A percentile compares a stretch with the other conserved stretches of the same genome.
These are phyloP conservation scores for Voacanga thouarsii DNA, from an alignment of 257 asterid species.

Conservation along the genomic window DNA sequence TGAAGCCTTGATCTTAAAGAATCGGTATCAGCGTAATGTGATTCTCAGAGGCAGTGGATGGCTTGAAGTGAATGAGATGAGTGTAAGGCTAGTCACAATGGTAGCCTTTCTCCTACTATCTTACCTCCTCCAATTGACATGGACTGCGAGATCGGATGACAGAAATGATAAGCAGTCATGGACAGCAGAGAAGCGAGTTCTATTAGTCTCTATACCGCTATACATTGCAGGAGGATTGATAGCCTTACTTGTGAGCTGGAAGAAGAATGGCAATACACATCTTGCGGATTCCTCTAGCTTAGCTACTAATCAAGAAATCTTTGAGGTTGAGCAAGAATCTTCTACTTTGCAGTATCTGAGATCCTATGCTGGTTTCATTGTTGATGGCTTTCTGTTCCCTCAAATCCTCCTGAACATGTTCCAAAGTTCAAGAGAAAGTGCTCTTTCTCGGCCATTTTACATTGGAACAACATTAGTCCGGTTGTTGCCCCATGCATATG, in stretches of 20 bases:
- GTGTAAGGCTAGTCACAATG: conserved; percentile 50
- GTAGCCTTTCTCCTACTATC: conserved; percentile 51
- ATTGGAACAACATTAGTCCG: conserved; percentile 53
- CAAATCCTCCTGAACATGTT: conserved; percentile 51
- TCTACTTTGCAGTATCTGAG: conserved; percentile 43
- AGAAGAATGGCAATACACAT: conserved; percentile 14
- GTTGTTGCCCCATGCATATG: conserved; percentile 62
- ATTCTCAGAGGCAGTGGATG: conserved; percentile 34
- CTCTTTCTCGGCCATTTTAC: conserved; percentile 42
- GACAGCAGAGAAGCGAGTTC: conserved; percentile 36
- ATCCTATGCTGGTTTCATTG: conserved; percentile 53
- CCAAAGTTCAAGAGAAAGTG: conserved; percentile 31
- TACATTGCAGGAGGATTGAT: conserved; percentile 43
- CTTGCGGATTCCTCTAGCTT: no score
- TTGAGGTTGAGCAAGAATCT: background rate
- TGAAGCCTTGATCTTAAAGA: conserved; percentile 43
- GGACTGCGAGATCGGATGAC: conserved; percentile 37
- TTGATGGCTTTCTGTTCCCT: conserved; percentile 69
- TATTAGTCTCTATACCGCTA: conserved; percentile 22
- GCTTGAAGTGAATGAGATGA: conserved; percentile 59
- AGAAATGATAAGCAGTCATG: conserved; percentile 18
- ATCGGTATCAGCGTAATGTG: conserved; percentile 16
- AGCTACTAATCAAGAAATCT: background rate
- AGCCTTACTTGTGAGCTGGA: conserved; percentile 34
- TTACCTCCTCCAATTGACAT: conserved; percentile 56